Evolutionary conservation across 1,284 basidiomycete genomes (phyloP).

Genomic region (Cutaneotrichosporon mucoides): DNA sequence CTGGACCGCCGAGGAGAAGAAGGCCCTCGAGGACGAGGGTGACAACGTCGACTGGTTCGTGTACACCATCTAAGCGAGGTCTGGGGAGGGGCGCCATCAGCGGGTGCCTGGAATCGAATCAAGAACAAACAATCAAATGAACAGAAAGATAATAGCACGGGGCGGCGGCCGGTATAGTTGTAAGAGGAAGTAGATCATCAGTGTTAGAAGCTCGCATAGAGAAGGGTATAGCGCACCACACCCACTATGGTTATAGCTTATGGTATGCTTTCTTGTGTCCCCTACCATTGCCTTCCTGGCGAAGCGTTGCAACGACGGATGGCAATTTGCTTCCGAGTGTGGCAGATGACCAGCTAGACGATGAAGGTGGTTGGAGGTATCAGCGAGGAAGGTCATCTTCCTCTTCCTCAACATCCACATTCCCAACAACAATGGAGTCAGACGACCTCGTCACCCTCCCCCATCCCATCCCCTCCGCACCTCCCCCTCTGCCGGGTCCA

Average conservation of each 20-base stretch:
- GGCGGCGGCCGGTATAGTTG: conserved; percentile 1
- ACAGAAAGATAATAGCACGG: neutral
- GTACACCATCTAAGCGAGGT: conserved; percentile 27
- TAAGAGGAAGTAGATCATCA: conserved; percentile 1
- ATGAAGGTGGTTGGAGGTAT: neutral
- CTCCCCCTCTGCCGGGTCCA: too few species aligned
- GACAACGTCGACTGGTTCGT: conserved; percentile 39
- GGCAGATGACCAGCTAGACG: neutral
- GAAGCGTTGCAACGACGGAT: neutral
- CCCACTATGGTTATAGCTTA: neutral
- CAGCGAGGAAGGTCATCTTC: neutral
- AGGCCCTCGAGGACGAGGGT: conserved; percentile 32
- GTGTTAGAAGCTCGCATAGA: conserved; percentile 1
- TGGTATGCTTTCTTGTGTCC: conserved; percentile 5
- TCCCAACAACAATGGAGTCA: too few species aligned
- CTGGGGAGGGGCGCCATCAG: neutral
- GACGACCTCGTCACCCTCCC: too few species aligned
- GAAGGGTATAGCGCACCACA: neutral
- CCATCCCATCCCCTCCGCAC: too few species aligned
- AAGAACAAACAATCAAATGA: neutral
- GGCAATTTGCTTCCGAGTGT: neutral
- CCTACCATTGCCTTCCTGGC: neutral
- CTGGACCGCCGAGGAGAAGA: conserved; percentile 36
- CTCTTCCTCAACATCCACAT: too few species aligned
- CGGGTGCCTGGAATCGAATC: neutral